Percentiles rank a stretch among this genome's conserved stretches.
Conservation (phyloP, 495 filamentous ascomycete genomes). For the Podospora sp. region DNA sequence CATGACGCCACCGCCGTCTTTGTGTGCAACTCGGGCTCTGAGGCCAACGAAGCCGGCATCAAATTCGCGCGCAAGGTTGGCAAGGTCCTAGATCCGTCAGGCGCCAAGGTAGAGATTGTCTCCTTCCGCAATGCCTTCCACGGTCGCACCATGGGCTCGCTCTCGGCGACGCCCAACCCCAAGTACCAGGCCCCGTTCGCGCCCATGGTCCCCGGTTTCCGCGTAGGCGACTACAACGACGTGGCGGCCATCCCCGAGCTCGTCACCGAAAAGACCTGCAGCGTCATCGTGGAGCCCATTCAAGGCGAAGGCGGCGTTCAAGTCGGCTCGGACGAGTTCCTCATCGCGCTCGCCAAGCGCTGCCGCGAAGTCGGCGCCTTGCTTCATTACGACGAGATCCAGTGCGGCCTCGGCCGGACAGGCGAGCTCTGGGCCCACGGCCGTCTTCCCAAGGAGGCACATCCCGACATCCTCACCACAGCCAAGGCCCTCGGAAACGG, state of each 20-base stretch:
- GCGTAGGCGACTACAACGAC: slow-evolving; percentile 84
- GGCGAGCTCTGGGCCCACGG: slow-evolving; percentile 88
- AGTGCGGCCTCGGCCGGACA: slow-evolving; percentile 87
- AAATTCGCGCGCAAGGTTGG: slow-evolving; percentile 95
- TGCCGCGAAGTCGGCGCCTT: slow-evolving; percentile 88
- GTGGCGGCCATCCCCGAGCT: slow-evolving; percentile 66
- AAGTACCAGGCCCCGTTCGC: slow-evolving; percentile 96
- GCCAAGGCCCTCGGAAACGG: slow-evolving; percentile 97
- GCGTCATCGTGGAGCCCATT: slow-evolving; percentile 96
- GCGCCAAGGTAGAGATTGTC: slow-evolving; percentile 78
- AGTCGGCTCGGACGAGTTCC: slow-evolving; percentile 78
- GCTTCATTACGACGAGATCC: slow-evolving; percentile 94
- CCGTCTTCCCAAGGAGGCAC: slow-evolving; percentile 70
- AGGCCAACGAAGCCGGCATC: slow-evolving; percentile 97
- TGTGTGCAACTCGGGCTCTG: slow-evolving; percentile 90
- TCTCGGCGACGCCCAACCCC: slow-evolving; percentile 95
- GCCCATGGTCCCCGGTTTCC: slow-evolving; percentile 94
- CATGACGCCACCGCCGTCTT: slow-evolving; percentile 79
- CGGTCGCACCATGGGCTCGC: slow-evolving; percentile 88
- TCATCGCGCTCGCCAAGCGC: slow-evolving; percentile 71
- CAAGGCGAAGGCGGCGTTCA: slow-evolving; percentile 96
- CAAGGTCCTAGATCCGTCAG: slow-evolving; percentile 68
- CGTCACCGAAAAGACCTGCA: slow-evolving; percentile 82
- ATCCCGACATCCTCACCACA: slow-evolving; percentile 91
- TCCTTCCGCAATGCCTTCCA: slow-evolving; percentile 93